Evolutionary conservation across 345 rosid genomes (phyloP).

Genomic region (Mangifera indica): DNA sequence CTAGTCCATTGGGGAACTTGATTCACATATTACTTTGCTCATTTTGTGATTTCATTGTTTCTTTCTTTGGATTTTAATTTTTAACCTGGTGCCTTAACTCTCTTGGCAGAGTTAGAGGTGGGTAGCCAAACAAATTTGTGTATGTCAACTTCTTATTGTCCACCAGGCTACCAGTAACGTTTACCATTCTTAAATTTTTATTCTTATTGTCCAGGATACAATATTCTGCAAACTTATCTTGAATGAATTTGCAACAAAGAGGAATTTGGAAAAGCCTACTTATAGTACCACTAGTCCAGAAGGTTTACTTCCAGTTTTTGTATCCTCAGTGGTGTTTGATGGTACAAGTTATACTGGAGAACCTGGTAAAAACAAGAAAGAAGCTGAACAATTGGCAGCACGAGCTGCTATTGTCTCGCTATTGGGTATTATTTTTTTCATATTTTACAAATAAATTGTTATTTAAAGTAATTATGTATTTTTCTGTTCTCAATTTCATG

Average conservation of each 20-base stretch:
- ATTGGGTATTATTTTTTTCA: constrained; percentile 25
- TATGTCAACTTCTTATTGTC: too few species aligned
- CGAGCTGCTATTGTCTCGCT: constrained; percentile 37
- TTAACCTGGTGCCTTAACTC: neutral
- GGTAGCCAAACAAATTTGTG: too few species aligned
- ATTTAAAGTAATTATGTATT: neutral
- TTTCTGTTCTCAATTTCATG: neutral
- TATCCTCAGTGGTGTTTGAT: constrained; percentile 33
- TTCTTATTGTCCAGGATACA: constrained; percentile 25
- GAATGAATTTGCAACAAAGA: constrained; percentile 46
- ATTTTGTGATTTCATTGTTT: neutral
- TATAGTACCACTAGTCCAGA: constrained; percentile 27
- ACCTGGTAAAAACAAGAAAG: constrained; percentile 39
- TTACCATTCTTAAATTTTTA: neutral
- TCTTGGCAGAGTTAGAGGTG: neutral
- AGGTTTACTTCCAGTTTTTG: constrained; percentile 29
- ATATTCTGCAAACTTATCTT: constrained; percentile 47
- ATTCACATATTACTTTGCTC: neutral
- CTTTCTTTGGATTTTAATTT: neutral
- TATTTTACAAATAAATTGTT: neutral
- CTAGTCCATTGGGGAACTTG: neutral
- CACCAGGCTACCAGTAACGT: too few species aligned
- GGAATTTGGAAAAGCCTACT: constrained; percentile 27
- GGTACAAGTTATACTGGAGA: constrained; percentile 32
- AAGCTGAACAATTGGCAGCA: constrained; percentile 57